Percentiles rank a stretch among this genome's conserved stretches.
phyloP scores from a whole-genome alignment of 176 grass and related monocot genomes.

The Hordeum marinum region DNA sequence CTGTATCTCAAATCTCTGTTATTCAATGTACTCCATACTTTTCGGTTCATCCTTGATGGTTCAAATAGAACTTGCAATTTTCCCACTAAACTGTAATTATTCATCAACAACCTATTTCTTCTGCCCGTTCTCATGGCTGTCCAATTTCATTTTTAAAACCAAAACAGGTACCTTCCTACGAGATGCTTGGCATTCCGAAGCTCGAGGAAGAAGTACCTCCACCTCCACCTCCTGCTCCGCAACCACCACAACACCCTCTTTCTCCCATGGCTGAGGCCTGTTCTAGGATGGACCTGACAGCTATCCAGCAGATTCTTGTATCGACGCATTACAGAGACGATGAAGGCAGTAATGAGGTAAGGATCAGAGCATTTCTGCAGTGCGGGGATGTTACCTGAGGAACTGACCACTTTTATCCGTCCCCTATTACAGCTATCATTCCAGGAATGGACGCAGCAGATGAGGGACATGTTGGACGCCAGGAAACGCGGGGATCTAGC shows the following conservation, averaged over 20 bases:
- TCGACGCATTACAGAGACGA: conserved; percentile 82
- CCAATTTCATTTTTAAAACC: conserved; percentile 13
- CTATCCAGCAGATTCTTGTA: conserved; percentile 91
- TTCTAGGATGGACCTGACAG: conserved; percentile 87
- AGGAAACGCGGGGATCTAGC: conserved; percentile 84
- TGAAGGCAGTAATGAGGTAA: conserved; percentile 92
- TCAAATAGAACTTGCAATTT: background rate
- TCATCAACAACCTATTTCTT: background rate
- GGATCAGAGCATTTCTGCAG: background rate
- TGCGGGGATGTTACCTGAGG: background rate
- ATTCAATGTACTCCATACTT: background rate
- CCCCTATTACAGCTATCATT: conserved; percentile 71
- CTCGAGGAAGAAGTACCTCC: conserved; percentile 42
- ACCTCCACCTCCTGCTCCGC: conserved; percentile 32
- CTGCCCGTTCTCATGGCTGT: background rate
- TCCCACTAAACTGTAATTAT: background rate
- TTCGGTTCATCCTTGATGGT: conserved; percentile 1
- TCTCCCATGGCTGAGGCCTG: conserved; percentile 92
- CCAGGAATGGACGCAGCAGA: conserved; percentile 99
- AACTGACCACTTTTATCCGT: background rate
- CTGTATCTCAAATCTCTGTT: background rate
- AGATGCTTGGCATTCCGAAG: conserved; percentile 84
- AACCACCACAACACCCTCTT: conserved; percentile 60
- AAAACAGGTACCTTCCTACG: conserved; percentile 71
- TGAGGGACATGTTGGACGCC: conserved; percentile 95